A percentile compares a stretch with the other conserved stretches of the same genome.
These are phyloP conservation scores for Aspergillus ochraceus DNA, from an alignment of 2,329 filamentous ascomycete genomes.

Conservation along the genomic window DNA sequence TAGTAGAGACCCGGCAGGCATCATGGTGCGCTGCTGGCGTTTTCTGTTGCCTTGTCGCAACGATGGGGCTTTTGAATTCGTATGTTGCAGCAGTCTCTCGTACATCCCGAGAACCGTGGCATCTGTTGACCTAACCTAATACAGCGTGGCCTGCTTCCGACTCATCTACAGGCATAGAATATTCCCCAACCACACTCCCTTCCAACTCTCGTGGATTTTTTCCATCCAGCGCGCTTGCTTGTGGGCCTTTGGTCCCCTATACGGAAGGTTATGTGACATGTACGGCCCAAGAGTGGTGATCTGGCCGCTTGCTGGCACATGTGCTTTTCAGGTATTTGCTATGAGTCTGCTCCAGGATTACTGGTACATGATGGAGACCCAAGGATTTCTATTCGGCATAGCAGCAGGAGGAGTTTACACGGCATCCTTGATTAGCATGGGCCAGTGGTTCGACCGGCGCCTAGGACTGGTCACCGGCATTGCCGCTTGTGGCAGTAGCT, in stretches of 20 bases:
- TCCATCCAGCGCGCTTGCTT: conserved; percentile 47
- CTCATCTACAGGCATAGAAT: too few species aligned
- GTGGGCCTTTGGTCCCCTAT: conserved; percentile 23
- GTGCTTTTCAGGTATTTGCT: conserved; percentile 14
- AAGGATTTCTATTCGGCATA: conserved; percentile 17
- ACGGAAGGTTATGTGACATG: conserved; percentile 11
- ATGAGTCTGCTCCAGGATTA: conserved; percentile 14
- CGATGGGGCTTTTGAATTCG: too few species aligned
- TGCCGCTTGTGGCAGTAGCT: conserved; percentile 11
- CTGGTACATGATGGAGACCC: conserved; percentile 18
- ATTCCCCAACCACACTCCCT: conserved; percentile 27
- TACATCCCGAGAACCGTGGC: too few species aligned
- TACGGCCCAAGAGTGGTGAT: conserved; percentile 11
- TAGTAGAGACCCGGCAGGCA: too few species aligned
- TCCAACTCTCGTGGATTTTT: conserved; percentile 47
- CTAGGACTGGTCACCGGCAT: conserved; percentile 17
- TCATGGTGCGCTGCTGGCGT: too few species aligned
- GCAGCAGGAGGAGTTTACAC: conserved; percentile 19
- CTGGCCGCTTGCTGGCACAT: conserved; percentile 9
- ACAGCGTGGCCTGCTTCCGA: too few species aligned
- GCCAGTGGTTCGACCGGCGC: conserved; percentile 19
- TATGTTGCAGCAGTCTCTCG: too few species aligned
- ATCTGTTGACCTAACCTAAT: too few species aligned
- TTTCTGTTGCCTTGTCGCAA: too few species aligned
- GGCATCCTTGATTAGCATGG: conserved; percentile 14